These are phyloP conservation scores for Exophiala spinifera DNA, from an alignment of 2,329 filamentous ascomycete genomes.

Conservation along the genomic window DNA sequence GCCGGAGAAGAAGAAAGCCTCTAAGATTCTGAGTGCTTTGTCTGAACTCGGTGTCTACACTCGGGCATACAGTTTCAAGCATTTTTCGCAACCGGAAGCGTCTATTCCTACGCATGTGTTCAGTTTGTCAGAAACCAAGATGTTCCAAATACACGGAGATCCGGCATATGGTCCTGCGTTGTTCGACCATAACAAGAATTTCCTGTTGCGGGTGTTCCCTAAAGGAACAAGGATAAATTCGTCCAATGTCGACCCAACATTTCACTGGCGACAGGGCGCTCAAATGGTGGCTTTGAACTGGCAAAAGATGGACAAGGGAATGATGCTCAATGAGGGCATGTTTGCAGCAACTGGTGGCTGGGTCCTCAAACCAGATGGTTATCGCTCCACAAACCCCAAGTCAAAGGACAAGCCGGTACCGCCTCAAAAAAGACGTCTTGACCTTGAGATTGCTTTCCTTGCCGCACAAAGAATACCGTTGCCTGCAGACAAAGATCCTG, in stretches of 20 bases:
- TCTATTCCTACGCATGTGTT: slow-evolving; percentile 61
- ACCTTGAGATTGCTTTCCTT: slow-evolving; percentile 69
- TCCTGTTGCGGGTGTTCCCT: slow-evolving; percentile 84
- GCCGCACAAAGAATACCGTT: slow-evolving; percentile 75
- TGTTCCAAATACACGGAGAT: slow-evolving; percentile 61
- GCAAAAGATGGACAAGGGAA: slow-evolving; percentile 85
- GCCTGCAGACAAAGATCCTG: slow-evolving; percentile 47
- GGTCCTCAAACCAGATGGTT: slow-evolving; percentile 78
- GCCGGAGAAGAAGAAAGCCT: slow-evolving; percentile 42
- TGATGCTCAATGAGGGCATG: slow-evolving; percentile 96
- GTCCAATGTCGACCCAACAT: slow-evolving; percentile 79
- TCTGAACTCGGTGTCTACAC: slow-evolving; percentile 80
- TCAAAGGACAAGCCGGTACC: slow-evolving; percentile 33
- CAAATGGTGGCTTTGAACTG: slow-evolving; percentile 93
- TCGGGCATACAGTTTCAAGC: slow-evolving; percentile 75
- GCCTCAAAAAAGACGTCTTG: slow-evolving; percentile 54
- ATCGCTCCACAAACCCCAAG: slow-evolving; percentile 47
- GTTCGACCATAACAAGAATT: slow-evolving; percentile 77
- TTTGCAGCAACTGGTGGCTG: slow-evolving; percentile 78
- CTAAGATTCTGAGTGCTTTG: slow-evolving; percentile 68
- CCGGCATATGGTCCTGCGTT: slow-evolving; percentile 55
- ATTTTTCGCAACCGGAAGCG: slow-evolving; percentile 62
- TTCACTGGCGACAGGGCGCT: slow-evolving; percentile 84
- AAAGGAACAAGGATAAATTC: slow-evolving; percentile 77
- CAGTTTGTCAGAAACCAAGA: slow-evolving; percentile 59